These are phyloP conservation scores for Leishmania turanica DNA, from an alignment of 208 protist species.

Conservation along the genomic window DNA sequence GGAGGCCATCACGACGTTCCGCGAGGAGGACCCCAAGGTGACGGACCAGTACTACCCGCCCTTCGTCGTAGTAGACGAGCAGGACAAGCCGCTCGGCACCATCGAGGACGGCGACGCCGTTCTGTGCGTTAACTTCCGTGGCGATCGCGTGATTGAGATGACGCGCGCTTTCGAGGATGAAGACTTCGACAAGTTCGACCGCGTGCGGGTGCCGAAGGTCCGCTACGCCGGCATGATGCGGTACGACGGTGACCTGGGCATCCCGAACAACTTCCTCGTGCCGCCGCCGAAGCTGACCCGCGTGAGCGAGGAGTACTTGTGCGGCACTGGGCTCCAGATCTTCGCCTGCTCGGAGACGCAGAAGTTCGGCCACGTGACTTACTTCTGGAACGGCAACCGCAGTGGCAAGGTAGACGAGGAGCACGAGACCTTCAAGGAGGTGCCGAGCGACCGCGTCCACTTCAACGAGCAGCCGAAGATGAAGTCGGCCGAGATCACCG, in stretches of 20 bases:
- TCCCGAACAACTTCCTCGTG: slow-evolving; percentile 95
- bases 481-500: slow-evolving; percentile 95
- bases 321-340: slow-evolving; percentile 78
- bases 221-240: slow-evolving; percentile 95
- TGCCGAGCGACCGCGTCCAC: slow-evolving; percentile 90
- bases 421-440: slow-evolving; percentile 92
- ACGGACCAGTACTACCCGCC: slow-evolving; percentile 95
- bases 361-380: slow-evolving; percentile 97
- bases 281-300: slow-evolving; percentile 87
- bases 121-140: slow-evolving; percentile 96
- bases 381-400: slow-evolving; percentile 98
- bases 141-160: slow-evolving; percentile 95
- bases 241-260: slow-evolving; percentile 95
- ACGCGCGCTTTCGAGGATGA: slow-evolving; percentile 93
- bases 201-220: slow-evolving; percentile 90
- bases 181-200: slow-evolving; percentile 93
- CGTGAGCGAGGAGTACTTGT: slow-evolving; percentile 92
- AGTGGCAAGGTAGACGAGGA: slow-evolving; percentile 89
- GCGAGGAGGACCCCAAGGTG: slow-evolving; percentile 77
- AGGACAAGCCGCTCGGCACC: slow-evolving; percentile 82
- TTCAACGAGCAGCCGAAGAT: slow-evolving; percentile 95
- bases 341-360: slow-evolving; percentile 96
- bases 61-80: slow-evolving; percentile 82
- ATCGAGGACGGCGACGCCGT: slow-evolving; percentile 95
- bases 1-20: slow-evolving; percentile 91